Base-by-base conservation (phyloP, 1,284 basidiomycete species). In the Naganishia liquefaciens region DNA sequence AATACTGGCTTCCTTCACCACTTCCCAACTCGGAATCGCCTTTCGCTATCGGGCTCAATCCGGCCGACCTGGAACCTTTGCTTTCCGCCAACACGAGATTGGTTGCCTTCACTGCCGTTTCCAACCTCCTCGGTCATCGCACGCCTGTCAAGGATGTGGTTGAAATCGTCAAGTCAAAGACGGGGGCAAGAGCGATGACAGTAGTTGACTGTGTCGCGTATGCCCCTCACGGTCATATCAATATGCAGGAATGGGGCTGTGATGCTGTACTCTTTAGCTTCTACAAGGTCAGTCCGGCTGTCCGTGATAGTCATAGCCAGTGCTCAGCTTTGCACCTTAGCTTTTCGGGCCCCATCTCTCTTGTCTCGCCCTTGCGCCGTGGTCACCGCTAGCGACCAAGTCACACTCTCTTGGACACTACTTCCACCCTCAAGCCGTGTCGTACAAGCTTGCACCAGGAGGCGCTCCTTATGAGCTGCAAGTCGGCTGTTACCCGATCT, bases 201-300 rank as follows among this genome's bases (percentile, higher is more conserved):
- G 82, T 65, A 0, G 81, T 90, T 1, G 89, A 91, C 71, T 89
- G 88, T 68, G 89, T 91, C 0, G 88, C 88, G 3, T 90, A 88
- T 70, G 87, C 88, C 4, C 88, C 89, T 0, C 88, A 91, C 72
- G 80, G 88, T 10, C 76, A 79, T 54, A 84, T 90, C 23, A 84
- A 88, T 69, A 88, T 89, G 4, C 82, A 82, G 67, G 84, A 82
- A 51, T 90, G 88, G 89, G 87, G 88, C 62, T 82, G 88, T 40
- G 88, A 91, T 70, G 88, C 86, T 72, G 84, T 82, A 52, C 84
- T 86, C 61, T 87, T 89, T 74, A 85, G 87, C 2, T 83, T 86
- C 68, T 91, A 91, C 81, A 91, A 91, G 83, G 88, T 87, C 47
- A n/a, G 73, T 28, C 25, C 10, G 28, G 10, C 17, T 42, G 11